A percentile compares a stretch with the other conserved stretches of the same genome.
These are phyloP conservation scores for Teratosphaeria destructans DNA, from an alignment of 2,329 filamentous ascomycete genomes.

Conservation along the genomic window DNA sequence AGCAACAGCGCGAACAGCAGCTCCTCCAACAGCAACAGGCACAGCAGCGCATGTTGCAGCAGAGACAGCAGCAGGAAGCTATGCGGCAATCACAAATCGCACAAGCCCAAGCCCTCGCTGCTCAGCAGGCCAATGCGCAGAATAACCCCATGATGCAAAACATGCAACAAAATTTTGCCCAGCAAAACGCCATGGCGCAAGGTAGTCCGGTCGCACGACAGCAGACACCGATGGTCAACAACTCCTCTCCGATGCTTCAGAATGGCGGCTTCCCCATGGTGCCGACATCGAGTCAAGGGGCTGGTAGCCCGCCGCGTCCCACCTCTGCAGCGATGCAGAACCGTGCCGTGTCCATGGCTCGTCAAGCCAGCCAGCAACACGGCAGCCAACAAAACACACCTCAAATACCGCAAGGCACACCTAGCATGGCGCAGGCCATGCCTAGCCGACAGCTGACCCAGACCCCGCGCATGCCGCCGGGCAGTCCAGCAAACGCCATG, in stretches of 20 bases:
- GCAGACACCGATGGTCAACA: conserved; percentile 35
- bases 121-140: conserved; percentile 26
- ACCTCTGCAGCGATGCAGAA: conserved; percentile 49
- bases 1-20: conserved; percentile 26
- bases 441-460: conserved; percentile 27
- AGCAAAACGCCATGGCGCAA: conserved; percentile 36
- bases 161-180: conserved; percentile 37
- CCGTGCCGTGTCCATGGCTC: conserved; percentile 23
- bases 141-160: conserved; percentile 26
- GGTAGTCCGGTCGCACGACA: conserved; percentile 52
- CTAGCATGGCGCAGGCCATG: conserved; percentile 24
- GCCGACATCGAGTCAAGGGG: conserved; percentile 56
- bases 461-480: conserved; percentile 26
- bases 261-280: conserved; percentile 40
- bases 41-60: conserved; percentile 5
- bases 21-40: conserved; percentile 8
- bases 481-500: conserved; percentile 24
- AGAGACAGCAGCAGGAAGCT: conserved; percentile 21
- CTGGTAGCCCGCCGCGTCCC: conserved; percentile 53
- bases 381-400: conserved; percentile 27
- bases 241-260: conserved; percentile 33
- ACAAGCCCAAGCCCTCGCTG: conserved; percentile 13
- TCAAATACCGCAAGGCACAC: conserved; percentile 29
- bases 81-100: conserved; percentile 20
- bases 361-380: conserved; percentile 29